Percentiles rank a stretch among this genome's conserved stretches.
phyloP scores from a whole-genome alignment of 129 eudicot genomes.

The Lactuca sativa region DNA sequence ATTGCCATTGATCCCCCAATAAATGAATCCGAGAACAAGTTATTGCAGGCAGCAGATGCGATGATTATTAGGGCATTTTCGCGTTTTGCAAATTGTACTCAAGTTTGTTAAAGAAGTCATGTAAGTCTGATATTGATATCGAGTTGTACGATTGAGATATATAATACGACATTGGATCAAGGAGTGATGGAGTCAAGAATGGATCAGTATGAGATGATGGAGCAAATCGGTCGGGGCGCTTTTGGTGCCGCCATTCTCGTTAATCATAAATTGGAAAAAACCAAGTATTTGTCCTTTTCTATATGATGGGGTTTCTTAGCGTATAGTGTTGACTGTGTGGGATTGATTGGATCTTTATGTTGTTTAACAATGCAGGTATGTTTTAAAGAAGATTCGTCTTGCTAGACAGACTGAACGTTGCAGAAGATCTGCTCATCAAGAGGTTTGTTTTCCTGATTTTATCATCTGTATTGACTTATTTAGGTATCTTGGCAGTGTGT shows the following conservation, averaged over 20 bases:
- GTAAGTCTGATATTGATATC: slow-evolving; percentile 13
- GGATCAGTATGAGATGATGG: slow-evolving; percentile 99
- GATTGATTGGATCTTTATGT: slow-evolving; percentile 16
- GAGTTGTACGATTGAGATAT: slow-evolving; percentile 11
- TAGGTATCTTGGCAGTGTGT: slow-evolving; percentile 1
- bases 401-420: slow-evolving; percentile 98
- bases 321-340: not conserved
- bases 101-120: not conserved
- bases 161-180: slow-evolving; percentile 35
- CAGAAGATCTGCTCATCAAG: slow-evolving; percentile 98
- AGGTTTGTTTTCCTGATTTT: slow-evolving; percentile 41
- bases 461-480: not conserved
- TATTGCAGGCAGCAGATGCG: slow-evolving; percentile 15
- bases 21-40: slow-evolving; percentile 11
- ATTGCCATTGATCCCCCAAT: slow-evolving; percentile 12
- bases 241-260: slow-evolving; percentile 99
- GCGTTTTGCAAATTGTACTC: slow-evolving; percentile 4
- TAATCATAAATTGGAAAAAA: slow-evolving; percentile 78
- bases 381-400: slow-evolving; percentile 93
- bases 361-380: slow-evolving; percentile 57
- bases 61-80: slow-evolving; percentile 10
- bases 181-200: slow-evolving; percentile 70
- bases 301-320: not conserved
- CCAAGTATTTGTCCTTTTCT: slow-evolving; percentile 46
- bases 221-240: slow-evolving; percentile 99